Base-by-base conservation (phyloP, 208 protist species). In the Trypanosoma lewisi region DNA sequence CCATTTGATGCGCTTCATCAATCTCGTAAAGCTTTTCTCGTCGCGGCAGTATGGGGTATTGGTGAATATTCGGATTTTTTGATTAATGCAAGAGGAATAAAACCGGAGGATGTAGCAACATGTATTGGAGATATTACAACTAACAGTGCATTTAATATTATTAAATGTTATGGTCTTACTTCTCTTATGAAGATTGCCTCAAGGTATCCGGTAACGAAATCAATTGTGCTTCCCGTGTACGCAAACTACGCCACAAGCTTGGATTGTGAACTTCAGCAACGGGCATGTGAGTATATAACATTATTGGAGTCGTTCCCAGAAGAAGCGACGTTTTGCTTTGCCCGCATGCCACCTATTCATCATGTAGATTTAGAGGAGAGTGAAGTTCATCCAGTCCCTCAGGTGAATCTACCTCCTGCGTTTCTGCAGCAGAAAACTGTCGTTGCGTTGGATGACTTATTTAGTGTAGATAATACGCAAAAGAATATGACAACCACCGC, bases 31-130 rank as follows among this genome's bases (percentile, higher is more conserved):
- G 78, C 95, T 2, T 91, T 98, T 58, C 75, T 98, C 23, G 73
- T 98, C 54, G 90, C 94, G 16, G 85, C 83, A 4, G 67, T 98
- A 23, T 99, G 97, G 96, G 91, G 79, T 70, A 86, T 99, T 47
- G 98, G 98, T 54, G 98, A 99, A 82, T 99, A 95, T 75, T 85
- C 91, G 7, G 91, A 98, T 55, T 37, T 95, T 12, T 82, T 99
- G 19, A 65, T 87, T 0, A 47, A 27, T 39, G 28, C 51, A 42
- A 73, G 63, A 33, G 21, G 44, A 12, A 16, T 67, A n/a, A 57
- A 27, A 44, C 55, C 59, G 21, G 60, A 73, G 25, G 62, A 78
- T 51, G 75, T 96, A 17, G 81, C 83, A 33, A 66, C 53, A 36
- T 82, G 74, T 55, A 59, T 96, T 47, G 77, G 69, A 27, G 76